Percentiles rank a stretch among this genome's conserved stretches.
phyloP scores from a whole-genome alignment of 306 rosid species.

The Pachyrhizus erosus region DNA sequence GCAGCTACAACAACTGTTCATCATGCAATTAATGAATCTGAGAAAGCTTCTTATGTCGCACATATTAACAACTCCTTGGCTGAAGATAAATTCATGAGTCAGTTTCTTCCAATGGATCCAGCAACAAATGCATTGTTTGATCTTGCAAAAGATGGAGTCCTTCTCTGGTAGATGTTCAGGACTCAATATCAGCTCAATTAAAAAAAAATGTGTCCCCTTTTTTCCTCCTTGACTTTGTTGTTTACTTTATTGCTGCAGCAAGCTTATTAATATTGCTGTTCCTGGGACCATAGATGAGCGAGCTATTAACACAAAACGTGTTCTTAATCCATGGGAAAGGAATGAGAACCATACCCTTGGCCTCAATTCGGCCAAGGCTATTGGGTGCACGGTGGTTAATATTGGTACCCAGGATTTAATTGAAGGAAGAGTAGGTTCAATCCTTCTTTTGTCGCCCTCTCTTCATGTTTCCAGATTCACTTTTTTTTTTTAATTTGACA shows the following conservation, averaged over 20 bases:
- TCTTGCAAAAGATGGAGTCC: constrained; percentile 94
- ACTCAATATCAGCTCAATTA: constrained; percentile 35
- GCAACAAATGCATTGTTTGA: constrained; percentile 80
- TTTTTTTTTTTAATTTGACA: not conserved
- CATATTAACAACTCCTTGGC: constrained; percentile 86
- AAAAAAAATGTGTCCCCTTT: not conserved
- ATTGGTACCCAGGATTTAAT: constrained; percentile 93
- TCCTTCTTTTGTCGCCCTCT: constrained; percentile 28
- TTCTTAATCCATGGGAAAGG: constrained; percentile 99
- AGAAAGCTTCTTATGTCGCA: constrained; percentile 92
- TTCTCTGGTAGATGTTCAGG: constrained; percentile 76
- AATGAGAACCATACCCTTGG: constrained; percentile 97
- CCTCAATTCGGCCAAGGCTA: constrained; percentile 98
- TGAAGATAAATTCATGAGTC: constrained; percentile 80
- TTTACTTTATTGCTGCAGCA: constrained; percentile 67
- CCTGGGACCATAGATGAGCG: constrained; percentile 99
- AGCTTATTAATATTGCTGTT: constrained; percentile 95
- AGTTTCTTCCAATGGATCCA: constrained; percentile 90
- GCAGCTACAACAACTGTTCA: constrained; percentile 87
- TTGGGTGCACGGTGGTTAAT: constrained; percentile 99
- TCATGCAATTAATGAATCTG: constrained; percentile 91
- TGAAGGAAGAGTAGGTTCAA: constrained; percentile 90
- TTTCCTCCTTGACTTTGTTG: constrained; percentile 33
- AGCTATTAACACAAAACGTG: constrained; percentile 90
- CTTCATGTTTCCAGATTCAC: not conserved